Percentiles rank a stretch among this genome's conserved stretches.
phyloP scores from a whole-genome alignment of 306 rosid genomes.

The Boehmeria nivea region DNA sequence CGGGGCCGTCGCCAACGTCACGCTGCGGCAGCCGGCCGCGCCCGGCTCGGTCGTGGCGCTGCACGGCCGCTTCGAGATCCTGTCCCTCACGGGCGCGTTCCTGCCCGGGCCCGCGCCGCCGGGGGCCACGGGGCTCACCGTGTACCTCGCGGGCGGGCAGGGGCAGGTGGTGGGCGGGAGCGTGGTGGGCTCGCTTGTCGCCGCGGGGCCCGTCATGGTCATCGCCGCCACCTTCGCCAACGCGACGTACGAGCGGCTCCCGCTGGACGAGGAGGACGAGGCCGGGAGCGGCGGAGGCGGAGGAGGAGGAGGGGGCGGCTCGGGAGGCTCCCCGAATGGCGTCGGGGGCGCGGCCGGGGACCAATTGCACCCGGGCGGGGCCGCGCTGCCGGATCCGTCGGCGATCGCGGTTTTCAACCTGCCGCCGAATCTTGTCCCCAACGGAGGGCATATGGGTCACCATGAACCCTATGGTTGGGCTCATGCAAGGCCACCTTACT shows the following conservation, averaged over 20 bases:
- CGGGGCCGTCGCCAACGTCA: constrained; percentile 85
- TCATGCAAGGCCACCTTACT: constrained; percentile 64
- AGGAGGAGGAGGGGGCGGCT: constrained; percentile 28
- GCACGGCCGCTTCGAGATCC: constrained; percentile 89
- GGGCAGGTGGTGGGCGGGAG: constrained; percentile 92
- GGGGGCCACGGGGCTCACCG: constrained; percentile 77
- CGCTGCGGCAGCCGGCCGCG: constrained; percentile 73
- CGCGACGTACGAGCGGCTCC: constrained; percentile 85
- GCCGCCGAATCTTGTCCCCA: constrained; percentile 57
- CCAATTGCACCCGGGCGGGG: constrained; percentile 32
- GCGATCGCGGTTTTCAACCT: constrained; percentile 55
- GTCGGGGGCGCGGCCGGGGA: constrained; percentile 37
- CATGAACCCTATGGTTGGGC: constrained; percentile 76
- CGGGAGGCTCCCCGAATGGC: constrained; percentile 43
- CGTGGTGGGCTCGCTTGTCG: constrained; percentile 82
- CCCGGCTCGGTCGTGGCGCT: constrained; percentile 79
- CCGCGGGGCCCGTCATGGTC: constrained; percentile 89
- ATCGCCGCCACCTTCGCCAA: constrained; percentile 91
- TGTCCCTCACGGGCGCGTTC: constrained; percentile 72
- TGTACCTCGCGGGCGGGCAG: constrained; percentile 76
- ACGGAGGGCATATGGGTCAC: constrained; percentile 52
- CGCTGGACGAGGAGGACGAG: constrained; percentile 81
- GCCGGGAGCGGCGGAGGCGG: constrained; percentile 30
- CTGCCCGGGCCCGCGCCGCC: constrained; percentile 91
- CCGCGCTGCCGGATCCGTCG: constrained; percentile 62